A percentile compares a stretch with the other conserved stretches of the same genome.
These are phyloP conservation scores for Tagetes erecta DNA, from an alignment of 129 eudicot genomes.

Conservation along the genomic window DNA sequence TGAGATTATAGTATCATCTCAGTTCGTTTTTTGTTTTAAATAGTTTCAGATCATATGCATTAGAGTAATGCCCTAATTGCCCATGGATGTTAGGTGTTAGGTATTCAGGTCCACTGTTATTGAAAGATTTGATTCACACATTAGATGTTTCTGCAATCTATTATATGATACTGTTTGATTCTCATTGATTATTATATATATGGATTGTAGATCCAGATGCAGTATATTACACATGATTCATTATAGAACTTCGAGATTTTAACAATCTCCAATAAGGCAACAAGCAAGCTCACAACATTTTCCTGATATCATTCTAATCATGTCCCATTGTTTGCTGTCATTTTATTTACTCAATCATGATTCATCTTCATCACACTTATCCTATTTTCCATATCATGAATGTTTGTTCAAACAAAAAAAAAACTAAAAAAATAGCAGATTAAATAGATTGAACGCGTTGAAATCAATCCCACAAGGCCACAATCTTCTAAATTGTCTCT, in stretches of 20 bases:
- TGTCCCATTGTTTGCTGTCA: slow-evolving; percentile 1
- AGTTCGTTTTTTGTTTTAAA: background rate
- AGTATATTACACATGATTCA: background rate
- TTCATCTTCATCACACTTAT: background rate
- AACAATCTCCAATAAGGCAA: slow-evolving; percentile 2
- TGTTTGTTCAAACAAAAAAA: background rate
- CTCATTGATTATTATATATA: background rate
- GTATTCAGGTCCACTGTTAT: background rate
- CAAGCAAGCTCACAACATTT: background rate
- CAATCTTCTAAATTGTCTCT: background rate
- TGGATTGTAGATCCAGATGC: slow-evolving; percentile 2
- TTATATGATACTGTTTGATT: background rate
- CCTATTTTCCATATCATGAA: background rate
- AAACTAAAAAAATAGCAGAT: background rate
- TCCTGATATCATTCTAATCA: slow-evolving; percentile 1
- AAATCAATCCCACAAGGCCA: background rate
- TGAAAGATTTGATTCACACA: background rate
- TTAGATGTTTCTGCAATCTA: background rate
- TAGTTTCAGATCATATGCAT: background rate
- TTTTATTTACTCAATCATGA: no score
- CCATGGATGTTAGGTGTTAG: no score
- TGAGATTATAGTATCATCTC: background rate
- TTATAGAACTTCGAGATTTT: background rate
- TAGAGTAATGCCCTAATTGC: background rate
- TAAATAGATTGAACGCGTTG: background rate